Conservation (phyloP, 495 filamentous ascomycete genomes). For the Coniosporium apollinis region DNA sequence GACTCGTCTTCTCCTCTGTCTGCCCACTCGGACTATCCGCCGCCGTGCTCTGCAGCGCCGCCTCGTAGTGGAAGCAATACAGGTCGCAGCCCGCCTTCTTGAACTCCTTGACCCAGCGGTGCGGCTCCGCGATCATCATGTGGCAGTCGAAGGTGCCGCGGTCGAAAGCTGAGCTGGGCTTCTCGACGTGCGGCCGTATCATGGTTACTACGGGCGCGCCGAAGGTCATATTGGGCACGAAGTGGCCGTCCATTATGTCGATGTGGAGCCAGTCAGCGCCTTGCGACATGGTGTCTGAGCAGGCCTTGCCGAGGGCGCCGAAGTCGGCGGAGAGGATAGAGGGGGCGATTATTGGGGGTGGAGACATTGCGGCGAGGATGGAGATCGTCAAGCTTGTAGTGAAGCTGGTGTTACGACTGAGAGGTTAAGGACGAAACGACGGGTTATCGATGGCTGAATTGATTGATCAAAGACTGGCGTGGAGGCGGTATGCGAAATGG, state of each 20-base stretch:
- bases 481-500: too few relatives aligned
- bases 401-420: too few relatives aligned
- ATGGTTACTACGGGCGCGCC: slow-evolving; percentile 87
- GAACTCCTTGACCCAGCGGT: slow-evolving; percentile 95
- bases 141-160: slow-evolving; percentile 97
- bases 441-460: too few relatives aligned
- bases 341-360: slow-evolving; percentile 83
- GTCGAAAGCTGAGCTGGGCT: slow-evolving; percentile 37
- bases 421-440: too few relatives aligned
- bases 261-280: slow-evolving; percentile 78
- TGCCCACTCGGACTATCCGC: slow-evolving; percentile 58
- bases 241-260: slow-evolving; percentile 80
- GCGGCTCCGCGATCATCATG: slow-evolving; percentile 99
- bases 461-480: too few relatives aligned
- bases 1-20: slow-evolving; percentile 51
- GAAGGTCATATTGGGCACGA: slow-evolving; percentile 96
- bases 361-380: too few relatives aligned
- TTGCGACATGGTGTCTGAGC: slow-evolving; percentile 59
- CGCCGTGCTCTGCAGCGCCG: slow-evolving; percentile 68
- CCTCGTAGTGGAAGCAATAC: slow-evolving; percentile 99
- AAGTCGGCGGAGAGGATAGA: slow-evolving; percentile 97
- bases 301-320: slow-evolving; percentile 67
- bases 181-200: slow-evolving; percentile 68
- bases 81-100: slow-evolving; percentile 86
- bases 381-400: too few relatives aligned